A percentile compares a stretch with the other conserved stretches of the same genome.
These are phyloP conservation scores for Aspergillus carbonarius DNA, from an alignment of 2,329 filamentous ascomycete species.

Conservation along the genomic window DNA sequence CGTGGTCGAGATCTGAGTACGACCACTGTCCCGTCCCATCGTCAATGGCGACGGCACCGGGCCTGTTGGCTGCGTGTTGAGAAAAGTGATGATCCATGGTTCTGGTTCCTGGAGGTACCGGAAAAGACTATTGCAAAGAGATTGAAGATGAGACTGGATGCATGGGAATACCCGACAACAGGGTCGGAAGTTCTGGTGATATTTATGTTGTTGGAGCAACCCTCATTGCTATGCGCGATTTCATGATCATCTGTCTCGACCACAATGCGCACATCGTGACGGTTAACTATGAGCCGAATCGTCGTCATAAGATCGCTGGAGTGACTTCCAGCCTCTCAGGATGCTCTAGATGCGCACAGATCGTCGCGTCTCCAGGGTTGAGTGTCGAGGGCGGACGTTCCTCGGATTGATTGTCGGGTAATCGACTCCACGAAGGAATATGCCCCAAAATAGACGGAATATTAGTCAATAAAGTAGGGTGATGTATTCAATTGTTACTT, in stretches of 20 bases:
- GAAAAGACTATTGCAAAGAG: not conserved
- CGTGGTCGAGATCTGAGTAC: slow-evolving; percentile 2
- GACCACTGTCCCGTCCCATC: not conserved
- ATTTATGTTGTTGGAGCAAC: no score
- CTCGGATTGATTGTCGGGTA: not conserved
- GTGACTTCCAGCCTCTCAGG: not conserved
- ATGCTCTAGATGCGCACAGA: not conserved
- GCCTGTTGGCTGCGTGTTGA: not conserved
- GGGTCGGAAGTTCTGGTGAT: not conserved
- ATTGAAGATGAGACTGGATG: not conserved
- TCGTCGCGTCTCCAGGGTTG: not conserved
- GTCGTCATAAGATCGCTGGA: not conserved
- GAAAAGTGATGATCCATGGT: not conserved
- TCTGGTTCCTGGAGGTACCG: not conserved
- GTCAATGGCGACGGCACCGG: slow-evolving; percentile 1
- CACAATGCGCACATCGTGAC: not conserved
- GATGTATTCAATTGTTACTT: not conserved
- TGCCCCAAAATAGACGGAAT: not conserved
- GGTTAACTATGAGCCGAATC: not conserved
- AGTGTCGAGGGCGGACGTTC: not conserved
- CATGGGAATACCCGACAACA: not conserved
- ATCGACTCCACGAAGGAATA: not conserved
- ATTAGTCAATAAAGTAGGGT: not conserved
- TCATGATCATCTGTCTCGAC: not conserved
- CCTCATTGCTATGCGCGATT: not conserved